Evolutionary conservation across 1,284 basidiomycete genomes (phyloP).

Genomic region (Boletus semigastroideus): DNA sequence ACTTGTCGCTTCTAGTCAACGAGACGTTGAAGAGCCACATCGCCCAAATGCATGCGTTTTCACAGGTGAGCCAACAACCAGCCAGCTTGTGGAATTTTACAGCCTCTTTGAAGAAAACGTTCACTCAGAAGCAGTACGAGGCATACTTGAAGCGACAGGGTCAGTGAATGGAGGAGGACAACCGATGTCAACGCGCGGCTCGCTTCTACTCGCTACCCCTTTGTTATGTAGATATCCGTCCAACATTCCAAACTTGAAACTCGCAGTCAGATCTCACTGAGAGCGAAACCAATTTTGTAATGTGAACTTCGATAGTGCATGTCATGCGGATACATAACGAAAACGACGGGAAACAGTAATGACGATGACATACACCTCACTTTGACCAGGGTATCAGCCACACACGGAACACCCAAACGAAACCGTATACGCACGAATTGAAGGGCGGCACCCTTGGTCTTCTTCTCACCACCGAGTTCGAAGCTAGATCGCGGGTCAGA

Average conservation of each 20-base stretch:
- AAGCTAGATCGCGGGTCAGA: conserved; percentile 58
- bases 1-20: conserved; percentile 53
- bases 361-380: conserved; percentile 23
- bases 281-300: too few relatives aligned
- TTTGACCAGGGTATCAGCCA: conserved; percentile 13
- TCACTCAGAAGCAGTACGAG: conserved; percentile 71
- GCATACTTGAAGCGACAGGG: conserved; percentile 44
- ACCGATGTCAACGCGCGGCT: too few relatives aligned
- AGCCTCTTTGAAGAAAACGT: conserved; percentile 56
- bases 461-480: conserved; percentile 99
- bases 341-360: conserved; percentile 17
- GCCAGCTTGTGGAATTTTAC: not conserved
- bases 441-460: conserved; percentile 96
- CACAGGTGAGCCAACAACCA: conserved; percentile 54
- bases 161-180: conserved; percentile 14
- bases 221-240: too few relatives aligned
- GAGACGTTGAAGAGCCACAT: conserved; percentile 71
- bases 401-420: not conserved
- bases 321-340: conserved; percentile 28
- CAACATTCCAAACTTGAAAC: too few relatives aligned
- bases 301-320: conserved; percentile 19
- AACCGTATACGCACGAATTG: conserved; percentile 75
- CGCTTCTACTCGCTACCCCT: too few relatives aligned
- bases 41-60: conserved; percentile 79
- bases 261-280: too few relatives aligned